Evolutionary conservation across 495 filamentous ascomycete genomes (phyloP), one percentile per base, ranked within the genome.

Genomic region (Parathielavia appendiculata): DNA sequence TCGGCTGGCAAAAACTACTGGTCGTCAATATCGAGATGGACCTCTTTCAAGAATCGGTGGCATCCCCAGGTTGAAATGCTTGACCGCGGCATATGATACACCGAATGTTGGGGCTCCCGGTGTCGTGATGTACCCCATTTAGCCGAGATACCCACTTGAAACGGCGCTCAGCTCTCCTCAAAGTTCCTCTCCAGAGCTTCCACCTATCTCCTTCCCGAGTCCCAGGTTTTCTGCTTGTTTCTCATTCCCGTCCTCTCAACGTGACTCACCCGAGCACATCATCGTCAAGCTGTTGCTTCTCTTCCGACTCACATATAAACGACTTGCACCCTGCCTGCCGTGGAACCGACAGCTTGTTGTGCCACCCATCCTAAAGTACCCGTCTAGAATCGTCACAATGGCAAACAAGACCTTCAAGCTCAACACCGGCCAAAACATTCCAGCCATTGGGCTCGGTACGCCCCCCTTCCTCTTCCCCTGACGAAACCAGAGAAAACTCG

Each of bases 341-440:
- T 20, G 51, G 11, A 41, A 1, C 39, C 16, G 17, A 34, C 52
- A 34, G 16, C 38, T 54, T 13, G 39, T 35, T 19, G n/a, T 1
- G 0, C 39, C n/a, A 45, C 26, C 36, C 14, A 20, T 8, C 6
- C 45, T 11, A 36, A 35, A 14, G 0, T 49, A 57, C 41, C 54
- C 59, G 0, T 36, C 19, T 47, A 39, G 3, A 16, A 26, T 40
- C 1, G 19, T 34, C 44, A 74, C 44, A 36, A 82, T 82, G 79
- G 69, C 78, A 54, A 69, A 68, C 58, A 75, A 76, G 36, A 69
- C 70, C 20, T 86, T 86, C 73, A 86, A 84, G 65, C 83, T 93
- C 63, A 93, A 92, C 76, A 91, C 81, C 36, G 89, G 88, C 56
- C 78, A 80, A 39, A 75, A 81, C 58, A 91, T 93, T 66, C 89